These are phyloP conservation scores for Sistotremastrum niveocremeum DNA, from an alignment of 768 basidiomycete species.

Conservation along the genomic window DNA sequence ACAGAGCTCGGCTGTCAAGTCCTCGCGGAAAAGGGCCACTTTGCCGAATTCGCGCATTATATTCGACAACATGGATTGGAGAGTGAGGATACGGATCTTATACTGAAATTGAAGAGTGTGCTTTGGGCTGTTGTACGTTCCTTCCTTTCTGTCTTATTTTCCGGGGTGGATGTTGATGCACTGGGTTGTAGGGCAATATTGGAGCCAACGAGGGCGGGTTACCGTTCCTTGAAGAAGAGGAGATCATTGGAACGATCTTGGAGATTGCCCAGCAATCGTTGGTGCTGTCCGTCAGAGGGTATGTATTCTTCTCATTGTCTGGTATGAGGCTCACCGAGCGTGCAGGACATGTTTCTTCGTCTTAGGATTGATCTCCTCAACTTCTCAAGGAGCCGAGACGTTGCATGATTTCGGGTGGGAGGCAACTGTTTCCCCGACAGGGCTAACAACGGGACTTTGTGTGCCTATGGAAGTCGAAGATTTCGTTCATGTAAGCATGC, in stretches of 20 bases:
- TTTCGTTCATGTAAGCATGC: slow-evolving; percentile 56
- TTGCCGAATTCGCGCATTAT: slow-evolving; percentile 80
- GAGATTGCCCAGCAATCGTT: slow-evolving; percentile 84
- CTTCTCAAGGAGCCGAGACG: slow-evolving; percentile 84
- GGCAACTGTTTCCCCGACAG: slow-evolving; percentile 74
- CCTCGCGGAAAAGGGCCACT: slow-evolving; percentile 81
- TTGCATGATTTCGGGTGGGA: slow-evolving; percentile 91
- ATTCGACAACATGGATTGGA: slow-evolving; percentile 81
- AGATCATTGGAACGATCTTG: slow-evolving; percentile 79
- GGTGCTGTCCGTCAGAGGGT: slow-evolving; percentile 91
- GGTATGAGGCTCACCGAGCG: background rate
- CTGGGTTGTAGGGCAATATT: slow-evolving; percentile 64
- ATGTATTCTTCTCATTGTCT: slow-evolving; percentile 15
- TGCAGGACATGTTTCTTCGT: slow-evolving; percentile 91
- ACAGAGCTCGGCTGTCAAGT: slow-evolving; percentile 91
- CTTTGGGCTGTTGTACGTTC: slow-evolving; percentile 87
- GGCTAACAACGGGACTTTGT: slow-evolving; percentile 80
- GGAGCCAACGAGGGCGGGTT: slow-evolving; percentile 83
- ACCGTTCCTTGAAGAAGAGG: slow-evolving; percentile 92
- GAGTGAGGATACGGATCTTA: slow-evolving; percentile 67
- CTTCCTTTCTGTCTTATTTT: background rate
- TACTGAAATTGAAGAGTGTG: slow-evolving; percentile 85
- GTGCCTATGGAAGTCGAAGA: slow-evolving; percentile 73
- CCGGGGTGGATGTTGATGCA: background rate
- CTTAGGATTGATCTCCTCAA: slow-evolving; percentile 83